Base-by-base conservation (phyloP, 2,329 filamentous ascomycete genomes). In the Anisogramma anomala region DNA sequence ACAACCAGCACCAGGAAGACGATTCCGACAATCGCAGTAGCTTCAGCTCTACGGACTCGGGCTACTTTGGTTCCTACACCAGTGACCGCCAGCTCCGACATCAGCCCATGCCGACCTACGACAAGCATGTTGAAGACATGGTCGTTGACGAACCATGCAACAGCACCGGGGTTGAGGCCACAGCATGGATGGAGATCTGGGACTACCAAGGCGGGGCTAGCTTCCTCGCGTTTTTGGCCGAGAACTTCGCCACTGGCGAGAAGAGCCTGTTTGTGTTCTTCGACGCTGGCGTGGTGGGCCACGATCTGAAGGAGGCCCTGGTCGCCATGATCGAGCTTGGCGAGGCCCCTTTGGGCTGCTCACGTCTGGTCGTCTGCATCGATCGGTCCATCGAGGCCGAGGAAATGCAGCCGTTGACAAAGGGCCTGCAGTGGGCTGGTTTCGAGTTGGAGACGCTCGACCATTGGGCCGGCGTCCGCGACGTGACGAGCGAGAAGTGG, bases 271-370 rank as follows among this genome's bases (percentile, higher is more conserved):
- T 94, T 61, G 77, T 87, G 58, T 94, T 94, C 69, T 91, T 94
- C 60, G 83, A 91, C 56, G 58, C 61, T 30, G 71, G 73, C 47
- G 73, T 84, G 42, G 67, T 86, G 52, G 77, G 77, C 46, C 72
- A 80, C 56, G 84, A 91, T 58, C 66, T 94, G 56, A 94, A 94
- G 69, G 82, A 84, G 65, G 85, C 84, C 84, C 74, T 95, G 39
- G 87, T 94, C 70, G 84, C 85, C 48, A 73, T 94, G 43, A 89
- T 94, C 53, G 88, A 94, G 66, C 74, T 95, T 46, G 85, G 84
- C 53, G 80, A 83, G 53, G 72, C 75, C 46, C 76, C 84, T 43
- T 74, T 94, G 57, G 76, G 70, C 53, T 94, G 87, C 63, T 72
- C 75, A 41, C 76, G 82, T 56, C 74, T 94, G 48, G 77, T 93